Evolutionary conservation across 2,329 filamentous ascomycete species (phyloP).

Genomic region (Mycosphaerella sp.): DNA sequence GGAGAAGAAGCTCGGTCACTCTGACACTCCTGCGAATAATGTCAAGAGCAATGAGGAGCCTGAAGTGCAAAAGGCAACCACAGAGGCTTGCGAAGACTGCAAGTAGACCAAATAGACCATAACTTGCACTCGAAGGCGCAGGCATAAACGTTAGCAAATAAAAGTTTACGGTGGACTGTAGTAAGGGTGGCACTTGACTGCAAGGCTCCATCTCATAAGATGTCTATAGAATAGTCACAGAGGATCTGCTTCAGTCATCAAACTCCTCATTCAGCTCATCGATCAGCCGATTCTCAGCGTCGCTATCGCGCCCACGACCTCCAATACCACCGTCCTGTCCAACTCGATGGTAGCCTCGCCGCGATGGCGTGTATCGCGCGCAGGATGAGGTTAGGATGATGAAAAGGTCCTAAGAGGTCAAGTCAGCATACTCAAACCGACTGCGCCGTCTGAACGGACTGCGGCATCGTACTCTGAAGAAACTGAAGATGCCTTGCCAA

Average conservation of each 20-base stretch:
- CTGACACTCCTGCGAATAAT: conserved; percentile 37
- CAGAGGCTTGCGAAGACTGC: conserved; percentile 15
- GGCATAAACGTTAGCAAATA: background rate
- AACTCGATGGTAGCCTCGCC: conserved; percentile 62
- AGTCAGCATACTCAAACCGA: conserved; percentile 12
- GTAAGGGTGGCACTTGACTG: background rate
- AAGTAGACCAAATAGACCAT: background rate
- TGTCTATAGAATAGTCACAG: background rate
- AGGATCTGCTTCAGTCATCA: conserved; percentile 57
- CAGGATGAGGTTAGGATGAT: conserved; percentile 65
- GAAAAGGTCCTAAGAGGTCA: conserved; percentile 48
- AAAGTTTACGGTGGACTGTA: too few relatives aligned
- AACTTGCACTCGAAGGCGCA: background rate
- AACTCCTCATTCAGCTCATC: conserved; percentile 96
- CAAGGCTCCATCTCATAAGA: background rate
- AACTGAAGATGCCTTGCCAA: conserved; percentile 82
- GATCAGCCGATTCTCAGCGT: conserved; percentile 90
- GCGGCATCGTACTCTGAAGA: conserved; percentile 60
- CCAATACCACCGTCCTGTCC: conserved; percentile 47
- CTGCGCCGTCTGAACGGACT: conserved; percentile 7
- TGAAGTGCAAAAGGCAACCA: background rate
- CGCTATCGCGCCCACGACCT: conserved; percentile 45
- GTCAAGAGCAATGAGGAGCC: background rate
- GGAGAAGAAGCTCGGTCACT: conserved; percentile 68
- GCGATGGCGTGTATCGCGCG: conserved; percentile 57